Evolutionary conservation across 176 grass and related monocot genomes (phyloP).

Genomic region (Stipa capillata): DNA sequence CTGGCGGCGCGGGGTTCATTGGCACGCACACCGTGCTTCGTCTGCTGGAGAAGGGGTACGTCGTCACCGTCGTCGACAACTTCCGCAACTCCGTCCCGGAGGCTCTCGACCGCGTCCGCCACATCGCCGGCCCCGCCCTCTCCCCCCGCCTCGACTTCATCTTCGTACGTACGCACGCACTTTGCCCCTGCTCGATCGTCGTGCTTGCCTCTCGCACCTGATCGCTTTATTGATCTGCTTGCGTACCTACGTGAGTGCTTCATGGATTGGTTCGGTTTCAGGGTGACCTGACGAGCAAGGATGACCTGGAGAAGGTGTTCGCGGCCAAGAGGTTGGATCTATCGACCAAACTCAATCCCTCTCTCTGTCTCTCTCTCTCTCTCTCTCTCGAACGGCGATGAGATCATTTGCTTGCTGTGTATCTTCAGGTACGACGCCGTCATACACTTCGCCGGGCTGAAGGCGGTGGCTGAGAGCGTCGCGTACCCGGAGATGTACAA

Average conservation of each 20-base stretch:
- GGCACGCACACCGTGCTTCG: conserved; percentile 91
- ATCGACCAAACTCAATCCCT: no score
- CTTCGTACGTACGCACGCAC: conserved; percentile 14
- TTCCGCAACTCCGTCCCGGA: conserved; percentile 88
- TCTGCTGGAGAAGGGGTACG: conserved; percentile 60
- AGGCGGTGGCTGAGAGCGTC: conserved; percentile 91
- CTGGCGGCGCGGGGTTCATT: conserved; percentile 88
- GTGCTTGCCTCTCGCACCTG: neutral
- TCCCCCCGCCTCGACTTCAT: conserved; percentile 59
- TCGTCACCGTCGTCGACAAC: conserved; percentile 79
- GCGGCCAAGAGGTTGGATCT: neutral
- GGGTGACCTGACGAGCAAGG: conserved; percentile 70
- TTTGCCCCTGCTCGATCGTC: neutral
- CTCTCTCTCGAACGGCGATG: no score
- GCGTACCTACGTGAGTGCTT: no score
- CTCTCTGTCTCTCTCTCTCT: no score
- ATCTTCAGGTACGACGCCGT: conserved; percentile 92
- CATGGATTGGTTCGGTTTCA: conserved; percentile 7
- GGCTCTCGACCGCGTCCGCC: conserved; percentile 75
- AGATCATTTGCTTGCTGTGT: no score
- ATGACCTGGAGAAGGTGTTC: conserved; percentile 75
- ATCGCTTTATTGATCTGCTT: no score
- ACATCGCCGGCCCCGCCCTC: conserved; percentile 59
- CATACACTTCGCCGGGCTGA: conserved; percentile 83
- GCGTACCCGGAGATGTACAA: conserved; percentile 69